A percentile compares a stretch with the other conserved stretches of the same genome.
phyloP scores from a whole-genome alignment of 495 filamentous ascomycete genomes.

The Bryoglossum gracile region DNA sequence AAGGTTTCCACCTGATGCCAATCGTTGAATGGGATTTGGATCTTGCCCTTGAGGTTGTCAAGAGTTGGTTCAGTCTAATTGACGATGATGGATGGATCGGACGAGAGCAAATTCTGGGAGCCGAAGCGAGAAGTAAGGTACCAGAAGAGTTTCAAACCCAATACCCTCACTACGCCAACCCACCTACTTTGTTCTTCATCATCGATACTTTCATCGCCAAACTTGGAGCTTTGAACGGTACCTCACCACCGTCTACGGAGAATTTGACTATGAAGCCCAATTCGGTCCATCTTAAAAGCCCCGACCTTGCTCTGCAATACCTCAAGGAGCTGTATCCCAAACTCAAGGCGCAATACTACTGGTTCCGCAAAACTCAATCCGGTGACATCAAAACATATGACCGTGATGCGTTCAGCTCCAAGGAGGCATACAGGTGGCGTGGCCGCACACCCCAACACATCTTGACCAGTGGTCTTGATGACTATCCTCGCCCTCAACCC shows the following conservation, averaged over 20 bases:
- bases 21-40: conserved; percentile 91
- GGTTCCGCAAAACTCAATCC: conserved; percentile 87
- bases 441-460: conserved; percentile 82
- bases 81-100: conserved; percentile 98
- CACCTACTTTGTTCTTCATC: conserved; percentile 91
- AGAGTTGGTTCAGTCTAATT: conserved; percentile 92
- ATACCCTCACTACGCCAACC: conserved; percentile 97
- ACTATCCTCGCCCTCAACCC: conserved; percentile 90
- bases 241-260: conserved; percentile 8
- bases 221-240: conserved; percentile 34
- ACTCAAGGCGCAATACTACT: conserved; percentile 82
- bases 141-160: conserved; percentile 92
- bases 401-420: conserved; percentile 73
- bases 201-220: conserved; percentile 76
- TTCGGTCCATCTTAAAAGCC: conserved; percentile 53
- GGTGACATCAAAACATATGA: conserved; percentile 91
- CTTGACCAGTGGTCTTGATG: conserved; percentile 87
- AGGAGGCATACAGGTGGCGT: conserved; percentile 93
- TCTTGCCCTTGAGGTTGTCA: conserved; percentile 83
- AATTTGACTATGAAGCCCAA: conserved; percentile 2
- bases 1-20: conserved; percentile 92
- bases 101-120: conserved; percentile 89
- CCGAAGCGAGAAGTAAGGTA: conserved; percentile 94
- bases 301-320: conserved; percentile 62
- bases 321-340: conserved; percentile 83